Evolutionary conservation across 164 flowering plant genomes (phyloP).

Genomic region (Aristolochia contorta): DNA sequence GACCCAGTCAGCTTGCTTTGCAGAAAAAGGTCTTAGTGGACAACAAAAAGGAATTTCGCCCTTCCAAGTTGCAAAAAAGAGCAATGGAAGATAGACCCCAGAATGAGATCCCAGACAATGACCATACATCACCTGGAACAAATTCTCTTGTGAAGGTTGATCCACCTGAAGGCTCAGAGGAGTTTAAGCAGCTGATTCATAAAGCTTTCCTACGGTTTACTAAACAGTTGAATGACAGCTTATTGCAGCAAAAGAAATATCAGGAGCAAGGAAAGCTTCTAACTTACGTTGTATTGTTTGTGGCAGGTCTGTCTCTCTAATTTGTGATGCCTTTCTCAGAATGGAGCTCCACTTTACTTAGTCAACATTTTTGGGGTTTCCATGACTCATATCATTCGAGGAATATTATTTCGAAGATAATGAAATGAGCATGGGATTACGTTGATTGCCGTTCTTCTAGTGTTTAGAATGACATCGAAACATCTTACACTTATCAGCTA

Average conservation of each 20-base stretch:
- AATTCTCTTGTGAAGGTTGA: conserved; percentile 20
- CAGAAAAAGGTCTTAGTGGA: conserved; percentile 9
- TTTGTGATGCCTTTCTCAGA: conserved; percentile 18
- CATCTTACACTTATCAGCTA: neutral
- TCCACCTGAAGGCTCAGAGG: conserved; percentile 47
- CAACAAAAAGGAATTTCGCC: conserved; percentile 11
- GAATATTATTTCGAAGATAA: conserved; percentile 9
- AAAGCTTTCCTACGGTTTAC: conserved; percentile 45
- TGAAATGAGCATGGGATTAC: conserved; percentile 4
- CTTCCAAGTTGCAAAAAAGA: conserved; percentile 13
- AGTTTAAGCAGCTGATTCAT: conserved; percentile 49
- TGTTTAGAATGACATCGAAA: neutral
- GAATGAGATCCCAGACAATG: conserved; percentile 10
- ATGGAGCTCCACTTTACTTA: conserved; percentile 18
- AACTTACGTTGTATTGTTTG: conserved; percentile 50
- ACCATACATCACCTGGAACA: conserved; percentile 13
- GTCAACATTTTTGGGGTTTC: conserved; percentile 1
- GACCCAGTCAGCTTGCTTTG: conserved; percentile 16
- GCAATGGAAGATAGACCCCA: conserved; percentile 12
- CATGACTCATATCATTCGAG: conserved; percentile 3
- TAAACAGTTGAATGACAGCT: conserved; percentile 50
- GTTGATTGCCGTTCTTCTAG: conserved; percentile 3
- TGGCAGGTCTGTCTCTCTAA: conserved; percentile 60
- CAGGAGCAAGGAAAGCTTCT: conserved; percentile 38
- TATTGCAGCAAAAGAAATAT: conserved; percentile 33